These are phyloP conservation scores for Yarrowia sp. DNA, from an alignment of 805 yeast genomes.

Conservation along the genomic window DNA sequence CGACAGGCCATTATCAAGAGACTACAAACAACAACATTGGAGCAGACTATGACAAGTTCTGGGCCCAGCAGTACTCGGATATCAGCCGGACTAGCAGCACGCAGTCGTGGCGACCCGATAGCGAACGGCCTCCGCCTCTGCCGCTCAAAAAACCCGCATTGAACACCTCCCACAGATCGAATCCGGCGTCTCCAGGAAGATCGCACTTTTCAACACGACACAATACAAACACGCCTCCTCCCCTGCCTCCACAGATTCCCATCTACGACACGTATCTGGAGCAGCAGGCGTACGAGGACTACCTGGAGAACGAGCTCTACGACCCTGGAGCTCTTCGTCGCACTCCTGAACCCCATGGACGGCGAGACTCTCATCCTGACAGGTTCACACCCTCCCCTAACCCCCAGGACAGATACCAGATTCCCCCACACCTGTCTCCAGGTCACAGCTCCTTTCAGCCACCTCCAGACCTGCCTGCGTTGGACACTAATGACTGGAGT, in stretches of 20 bases:
- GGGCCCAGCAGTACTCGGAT: conserved; percentile 27
- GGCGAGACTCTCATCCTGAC: too few relatives aligned
- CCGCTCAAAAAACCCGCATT: conserved; percentile 32
- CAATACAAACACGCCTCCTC: conserved; percentile 19
- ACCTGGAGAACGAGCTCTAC: conserved; percentile 12
- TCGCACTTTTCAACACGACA: background rate
- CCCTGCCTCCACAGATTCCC: conserved; percentile 15
- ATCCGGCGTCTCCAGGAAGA: background rate
- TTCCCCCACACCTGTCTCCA: conserved; percentile 8
- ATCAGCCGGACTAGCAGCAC: conserved; percentile 5
- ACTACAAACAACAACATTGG: background rate
- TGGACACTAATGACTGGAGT: conserved; percentile 27
- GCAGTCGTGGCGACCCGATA: conserved; percentile 26
- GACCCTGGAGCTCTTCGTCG: background rate
- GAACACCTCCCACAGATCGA: conserved; percentile 30
- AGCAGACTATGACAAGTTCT: conserved; percentile 12
- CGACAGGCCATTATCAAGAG: background rate
- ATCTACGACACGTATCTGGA: conserved; percentile 17
- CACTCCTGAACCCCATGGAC: background rate
- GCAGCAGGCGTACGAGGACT: conserved; percentile 13
- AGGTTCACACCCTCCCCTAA: background rate
- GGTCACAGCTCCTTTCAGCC: conserved; percentile 18
- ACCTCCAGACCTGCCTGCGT: background rate
- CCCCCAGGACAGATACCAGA: conserved; percentile 17
- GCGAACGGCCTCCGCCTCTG: conserved; percentile 22